A percentile compares a stretch with the other conserved stretches of the same genome.
Conservation (phyloP, 805 yeast genomes). For the Kodamaea nitidulidarum region DNA sequence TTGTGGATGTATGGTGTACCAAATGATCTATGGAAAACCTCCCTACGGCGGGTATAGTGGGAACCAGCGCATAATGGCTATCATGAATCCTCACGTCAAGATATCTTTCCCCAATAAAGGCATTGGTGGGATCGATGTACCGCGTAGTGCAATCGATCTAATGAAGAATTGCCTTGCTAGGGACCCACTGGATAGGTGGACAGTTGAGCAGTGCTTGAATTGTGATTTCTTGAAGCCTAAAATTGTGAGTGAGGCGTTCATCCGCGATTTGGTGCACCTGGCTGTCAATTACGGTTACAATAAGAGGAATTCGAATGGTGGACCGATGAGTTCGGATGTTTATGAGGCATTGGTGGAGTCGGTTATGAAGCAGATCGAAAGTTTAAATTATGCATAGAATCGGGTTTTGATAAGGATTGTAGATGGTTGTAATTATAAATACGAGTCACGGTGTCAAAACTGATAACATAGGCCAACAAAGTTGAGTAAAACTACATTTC, state of each 20-base stretch:
- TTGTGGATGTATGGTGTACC: conserved; percentile 92
- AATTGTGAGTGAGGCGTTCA: conserved; percentile 60
- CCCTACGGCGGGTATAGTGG: conserved; percentile 83
- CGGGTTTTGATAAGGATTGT: not conserved
- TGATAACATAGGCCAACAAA: no score
- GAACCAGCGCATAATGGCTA: conserved; percentile 73
- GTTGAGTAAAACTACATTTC: no score
- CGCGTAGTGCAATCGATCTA: conserved; percentile 62
- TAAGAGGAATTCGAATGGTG: conserved; percentile 35
- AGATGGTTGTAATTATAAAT: no score
- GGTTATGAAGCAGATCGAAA: conserved; percentile 52
- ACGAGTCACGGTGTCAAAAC: no score
- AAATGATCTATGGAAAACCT: conserved; percentile 90
- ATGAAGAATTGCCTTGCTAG: conserved; percentile 69
- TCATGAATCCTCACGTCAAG: conserved; percentile 76
- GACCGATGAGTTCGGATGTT: conserved; percentile 35
- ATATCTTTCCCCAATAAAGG: conserved; percentile 64
- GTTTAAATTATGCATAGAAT: conserved; percentile 24
- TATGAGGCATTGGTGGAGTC: conserved; percentile 42
- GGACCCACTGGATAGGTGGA: conserved; percentile 64
- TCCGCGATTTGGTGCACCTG: conserved; percentile 67
- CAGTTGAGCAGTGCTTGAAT: conserved; percentile 55
- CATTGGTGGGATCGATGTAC: conserved; percentile 58
- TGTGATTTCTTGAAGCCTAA: conserved; percentile 73
- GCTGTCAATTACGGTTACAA: conserved; percentile 70